Base-by-base conservation (phyloP, 1,139 yeast genomes). In the Magnusiomyces tetraspermus region DNA sequence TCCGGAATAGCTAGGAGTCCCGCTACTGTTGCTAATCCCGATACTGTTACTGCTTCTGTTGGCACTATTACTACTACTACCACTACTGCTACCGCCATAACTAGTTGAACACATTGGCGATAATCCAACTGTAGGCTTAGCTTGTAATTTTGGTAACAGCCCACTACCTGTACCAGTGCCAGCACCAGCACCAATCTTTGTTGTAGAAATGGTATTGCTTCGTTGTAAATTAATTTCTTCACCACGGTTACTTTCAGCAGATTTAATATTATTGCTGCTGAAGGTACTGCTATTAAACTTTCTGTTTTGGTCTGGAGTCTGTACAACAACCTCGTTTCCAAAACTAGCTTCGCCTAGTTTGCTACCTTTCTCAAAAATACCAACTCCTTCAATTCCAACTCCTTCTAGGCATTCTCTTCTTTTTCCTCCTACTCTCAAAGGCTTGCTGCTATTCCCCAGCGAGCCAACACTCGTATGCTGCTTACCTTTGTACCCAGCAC, bases 61-160 rank as follows among this genome's bases (percentile, higher is more conserved):
- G n/a, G n/a, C n/a, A n/a, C n/a, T n/a, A n/a, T n/a, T n/a, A n/a
- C n/a, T n/a, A n/a, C n/a, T n/a, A n/a, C n/a, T n/a, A n/a, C n/a
- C n/a, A n/a, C n/a, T n/a, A n/a, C n/a, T n/a, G 10, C 17, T 13
- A 10, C 31, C 43, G 26, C 41, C 50, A 45, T 17, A 38, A 15
- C 17, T 44, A 8, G 19, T 48, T 24, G 24, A 24, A 22, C 15
- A 44, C 23, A 19, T 31, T 23, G 2, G 50, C 38, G n/a, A 44
- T 43, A 23, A 44, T 33, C 19, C 45, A 37, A n/a, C 50, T 15
- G 30, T 38, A 38, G 38, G 23, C 42, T 44, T 46, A 44, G 24
- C 45, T 21, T 21, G 37, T 21, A 26, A 40, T 49, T 36, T 43
- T 33, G 30, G 37, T 10, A 50, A 19, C 2, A n/a, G n/a, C n/a